These are phyloP conservation scores for Cyclotella atomus DNA, from an alignment of 108 stramenopile species.

Conservation along the genomic window DNA sequence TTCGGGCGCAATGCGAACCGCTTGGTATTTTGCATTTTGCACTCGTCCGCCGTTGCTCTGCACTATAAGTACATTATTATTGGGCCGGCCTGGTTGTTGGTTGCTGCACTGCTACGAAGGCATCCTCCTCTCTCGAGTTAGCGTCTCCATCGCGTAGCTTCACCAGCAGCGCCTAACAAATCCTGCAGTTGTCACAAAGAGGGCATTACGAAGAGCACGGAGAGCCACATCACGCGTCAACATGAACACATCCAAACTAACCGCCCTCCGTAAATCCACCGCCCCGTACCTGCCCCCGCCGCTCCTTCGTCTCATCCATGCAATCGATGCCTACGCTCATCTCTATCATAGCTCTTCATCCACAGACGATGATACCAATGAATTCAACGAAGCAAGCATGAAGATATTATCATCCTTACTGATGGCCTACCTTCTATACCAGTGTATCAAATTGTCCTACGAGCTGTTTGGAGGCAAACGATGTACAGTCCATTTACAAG, in stretches of 20 bases:
- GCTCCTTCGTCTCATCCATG: conserved; percentile 28
- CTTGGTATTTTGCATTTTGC: too few relatives aligned
- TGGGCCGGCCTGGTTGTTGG: too few relatives aligned
- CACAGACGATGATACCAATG: conserved; percentile 16
- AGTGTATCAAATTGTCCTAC: background rate
- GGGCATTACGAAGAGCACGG: background rate
- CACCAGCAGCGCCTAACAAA: too few relatives aligned
- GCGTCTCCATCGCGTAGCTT: too few relatives aligned
- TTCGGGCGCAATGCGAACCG: too few relatives aligned
- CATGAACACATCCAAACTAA: conserved; percentile 9
- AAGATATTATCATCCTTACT: background rate
- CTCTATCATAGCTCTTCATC: conserved; percentile 21
- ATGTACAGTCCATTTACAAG: conserved; percentile 11
- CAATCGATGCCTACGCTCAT: conserved; percentile 28
- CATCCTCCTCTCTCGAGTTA: too few relatives aligned
- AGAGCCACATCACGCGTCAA: background rate
- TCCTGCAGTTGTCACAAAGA: background rate
- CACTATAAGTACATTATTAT: too few relatives aligned
- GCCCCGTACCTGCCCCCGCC: conserved; percentile 49
- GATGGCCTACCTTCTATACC: background rate
- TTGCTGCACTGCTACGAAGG: too few relatives aligned
- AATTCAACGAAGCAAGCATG: conserved; percentile 23
- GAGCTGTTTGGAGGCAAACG: conserved; percentile 13
- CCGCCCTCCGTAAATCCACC: conserved; percentile 34
- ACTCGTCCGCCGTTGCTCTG: too few relatives aligned